Conservation (phyloP, 2,329 filamentous ascomycete species). For the Esteya vermicola region DNA sequence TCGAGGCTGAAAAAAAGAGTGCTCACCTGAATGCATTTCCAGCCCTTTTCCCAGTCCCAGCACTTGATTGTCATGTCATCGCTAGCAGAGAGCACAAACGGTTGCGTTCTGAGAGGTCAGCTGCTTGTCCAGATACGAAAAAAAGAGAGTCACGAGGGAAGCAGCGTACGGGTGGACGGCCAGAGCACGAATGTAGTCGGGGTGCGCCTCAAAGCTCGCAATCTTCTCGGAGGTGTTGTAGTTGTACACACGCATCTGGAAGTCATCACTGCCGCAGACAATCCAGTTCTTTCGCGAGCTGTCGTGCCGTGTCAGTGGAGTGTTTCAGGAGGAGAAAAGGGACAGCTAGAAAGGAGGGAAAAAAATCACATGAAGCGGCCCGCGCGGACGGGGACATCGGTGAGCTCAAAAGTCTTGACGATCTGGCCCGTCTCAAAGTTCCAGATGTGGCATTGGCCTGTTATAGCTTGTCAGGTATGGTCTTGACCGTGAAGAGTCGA, state of each 20-base stretch:
- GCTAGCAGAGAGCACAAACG: conserved; percentile 88
- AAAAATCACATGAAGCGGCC: conserved; percentile 61
- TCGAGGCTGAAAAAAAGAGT: not conserved
- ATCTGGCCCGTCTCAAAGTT: conserved; percentile 94
- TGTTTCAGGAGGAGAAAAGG: not conserved
- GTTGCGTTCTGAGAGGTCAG: conserved; percentile 43
- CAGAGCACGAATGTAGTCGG: conserved; percentile 96
- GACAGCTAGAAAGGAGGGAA: not conserved
- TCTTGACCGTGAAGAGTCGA: not conserved
- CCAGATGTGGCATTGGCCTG: conserved; percentile 98
- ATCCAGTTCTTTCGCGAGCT: conserved; percentile 95
- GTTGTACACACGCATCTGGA: conserved; percentile 45
- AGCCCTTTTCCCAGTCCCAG: conserved; percentile 97
- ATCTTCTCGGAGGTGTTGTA: conserved; percentile 99
- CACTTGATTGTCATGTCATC: conserved; percentile 99
- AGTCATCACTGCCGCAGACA: conserved; percentile 88
- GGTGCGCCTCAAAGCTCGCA: conserved; percentile 90
- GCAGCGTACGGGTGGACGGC: conserved; percentile 66
- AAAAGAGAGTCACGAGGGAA: too few species aligned
- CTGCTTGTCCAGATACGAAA: not conserved
- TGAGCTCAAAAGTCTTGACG: conserved; percentile 97
- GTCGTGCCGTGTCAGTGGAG: not conserved
- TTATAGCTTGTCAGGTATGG: too few species aligned
- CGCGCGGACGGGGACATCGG: conserved; percentile 92
- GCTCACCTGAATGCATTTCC: conserved; percentile 77